Percentiles rank a stretch among this genome's conserved stretches.
Conservation (phyloP, 352 stramenopile genomes). For the Phytophthora cajani region DNA sequence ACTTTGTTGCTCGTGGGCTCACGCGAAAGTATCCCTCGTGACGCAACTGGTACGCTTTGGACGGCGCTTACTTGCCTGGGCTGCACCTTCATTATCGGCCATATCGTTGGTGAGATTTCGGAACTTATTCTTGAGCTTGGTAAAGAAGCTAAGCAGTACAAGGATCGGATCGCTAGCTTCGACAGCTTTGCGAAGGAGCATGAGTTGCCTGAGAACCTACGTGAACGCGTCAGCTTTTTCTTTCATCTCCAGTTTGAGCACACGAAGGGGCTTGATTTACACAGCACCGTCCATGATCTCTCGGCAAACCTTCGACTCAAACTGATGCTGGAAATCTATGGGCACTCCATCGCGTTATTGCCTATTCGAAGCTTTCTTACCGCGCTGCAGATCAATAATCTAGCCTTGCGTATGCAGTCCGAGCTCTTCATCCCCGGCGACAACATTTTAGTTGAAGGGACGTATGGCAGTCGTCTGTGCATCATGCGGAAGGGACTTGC, state of each 20-base stretch:
- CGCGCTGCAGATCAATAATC: slow-evolving; percentile 67
- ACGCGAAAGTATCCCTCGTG: slow-evolving; percentile 59
- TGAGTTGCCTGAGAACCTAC: slow-evolving; percentile 47
- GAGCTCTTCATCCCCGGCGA: slow-evolving; percentile 79
- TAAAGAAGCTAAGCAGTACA: slow-evolving; percentile 78
- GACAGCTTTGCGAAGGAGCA: slow-evolving; percentile 79
- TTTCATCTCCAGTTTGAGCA: slow-evolving; percentile 72
- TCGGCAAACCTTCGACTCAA: slow-evolving; percentile 74
- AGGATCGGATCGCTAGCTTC: slow-evolving; percentile 71
- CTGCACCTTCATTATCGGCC: slow-evolving; percentile 78
- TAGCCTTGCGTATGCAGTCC: slow-evolving; percentile 63
- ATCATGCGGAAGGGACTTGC: slow-evolving; percentile 67
- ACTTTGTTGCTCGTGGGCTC: slow-evolving; percentile 69
- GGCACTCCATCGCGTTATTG: slow-evolving; percentile 46
- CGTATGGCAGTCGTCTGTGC: slow-evolving; percentile 59
- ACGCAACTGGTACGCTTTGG: slow-evolving; percentile 59
- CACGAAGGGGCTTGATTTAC: slow-evolving; percentile 53
- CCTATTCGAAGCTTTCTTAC: slow-evolving; percentile 68
- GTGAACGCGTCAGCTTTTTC: slow-evolving; percentile 64
- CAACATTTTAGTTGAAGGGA: slow-evolving; percentile 66
- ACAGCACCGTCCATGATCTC: slow-evolving; percentile 65
- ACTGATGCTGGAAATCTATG: slow-evolving; percentile 80
- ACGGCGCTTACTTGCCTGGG: slow-evolving; percentile 58
- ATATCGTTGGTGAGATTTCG: slow-evolving; percentile 79
- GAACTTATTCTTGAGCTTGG: slow-evolving; percentile 79